phyloP scores from a whole-genome alignment of 148 eudicot species.

The Pharnaceum exiguum region DNA sequence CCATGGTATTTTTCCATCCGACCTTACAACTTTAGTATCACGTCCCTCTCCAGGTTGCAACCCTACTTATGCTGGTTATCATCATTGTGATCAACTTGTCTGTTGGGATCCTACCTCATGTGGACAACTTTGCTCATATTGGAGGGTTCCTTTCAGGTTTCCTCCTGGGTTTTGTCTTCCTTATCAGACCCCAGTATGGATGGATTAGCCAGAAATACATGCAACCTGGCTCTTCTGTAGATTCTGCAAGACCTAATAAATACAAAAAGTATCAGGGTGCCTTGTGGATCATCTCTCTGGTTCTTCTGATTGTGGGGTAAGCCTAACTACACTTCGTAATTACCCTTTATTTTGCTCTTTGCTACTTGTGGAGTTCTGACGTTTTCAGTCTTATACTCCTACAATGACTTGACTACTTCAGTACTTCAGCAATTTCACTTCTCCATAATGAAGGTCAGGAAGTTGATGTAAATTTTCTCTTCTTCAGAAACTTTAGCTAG shows the following conservation, averaged over 20 bases:
- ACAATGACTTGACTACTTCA: too few relatives aligned
- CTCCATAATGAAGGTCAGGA: too few relatives aligned
- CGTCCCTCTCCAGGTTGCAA: constrained; percentile 42
- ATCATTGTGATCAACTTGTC: constrained; percentile 61
- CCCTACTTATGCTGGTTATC: constrained; percentile 58
- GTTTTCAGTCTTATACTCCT: too few relatives aligned
- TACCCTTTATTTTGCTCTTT: neutral
- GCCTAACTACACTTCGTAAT: constrained; percentile 9
- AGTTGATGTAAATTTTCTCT: too few relatives aligned
- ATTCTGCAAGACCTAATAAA: constrained; percentile 44
- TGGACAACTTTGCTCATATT: constrained; percentile 93
- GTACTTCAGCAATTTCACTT: too few relatives aligned
- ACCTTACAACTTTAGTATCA: neutral
- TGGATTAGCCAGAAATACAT: constrained; percentile 62
- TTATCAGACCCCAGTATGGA: constrained; percentile 76
- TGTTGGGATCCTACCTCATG: constrained; percentile 79
- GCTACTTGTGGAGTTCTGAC: neutral
- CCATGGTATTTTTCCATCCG: neutral
- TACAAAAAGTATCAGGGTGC: constrained; percentile 57
- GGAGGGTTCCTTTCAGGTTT: constrained; percentile 90
- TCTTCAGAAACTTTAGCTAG: too few relatives aligned
- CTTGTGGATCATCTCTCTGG: constrained; percentile 56
- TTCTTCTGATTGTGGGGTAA: constrained; percentile 63
- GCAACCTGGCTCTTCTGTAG: constrained; percentile 29
- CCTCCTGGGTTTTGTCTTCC: constrained; percentile 77